phyloP scores from a whole-genome alignment of 2,329 filamentous ascomycete species.

The Neonectria faginata region DNA sequence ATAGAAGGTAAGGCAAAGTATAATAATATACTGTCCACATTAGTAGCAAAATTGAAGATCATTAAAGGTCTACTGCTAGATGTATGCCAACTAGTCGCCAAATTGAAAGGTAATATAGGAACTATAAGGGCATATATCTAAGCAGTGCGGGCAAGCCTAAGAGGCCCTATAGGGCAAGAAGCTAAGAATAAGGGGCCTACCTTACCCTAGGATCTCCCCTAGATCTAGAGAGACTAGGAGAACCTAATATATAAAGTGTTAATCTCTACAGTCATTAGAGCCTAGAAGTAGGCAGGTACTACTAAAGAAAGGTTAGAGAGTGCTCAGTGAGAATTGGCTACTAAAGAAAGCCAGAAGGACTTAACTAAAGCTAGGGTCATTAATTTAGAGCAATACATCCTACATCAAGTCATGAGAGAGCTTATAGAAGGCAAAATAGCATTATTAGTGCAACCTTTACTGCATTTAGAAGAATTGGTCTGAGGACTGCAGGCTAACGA shows the following conservation, averaged over 20 bases:
- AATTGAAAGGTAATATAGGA: too few species aligned
- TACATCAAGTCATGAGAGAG: neutral
- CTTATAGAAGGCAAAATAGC: neutral
- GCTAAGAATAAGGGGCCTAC: neutral
- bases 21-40: neutral
- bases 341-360: neutral
- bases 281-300: too few species aligned
- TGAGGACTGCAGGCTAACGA: neutral
- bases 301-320: too few species aligned
- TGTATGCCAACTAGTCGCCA: neutral
- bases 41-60: neutral
- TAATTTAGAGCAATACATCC: neutral
- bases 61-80: neutral
- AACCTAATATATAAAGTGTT: too few species aligned
- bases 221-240: too few species aligned
- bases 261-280: too few species aligned
- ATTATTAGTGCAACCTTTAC: neutral
- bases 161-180: neutral
- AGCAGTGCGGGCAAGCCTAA: neutral
- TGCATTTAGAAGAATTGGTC: neutral
- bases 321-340: neutral
- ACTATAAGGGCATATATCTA: too few species aligned
- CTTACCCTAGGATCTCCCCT: neutral
- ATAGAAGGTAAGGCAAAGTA: neutral
- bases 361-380: neutral